Evolutionary conservation across 2,329 filamentous ascomycete species (phyloP), one percentile per base, ranked within the genome.

Genomic region (Xylariaceae sp.): DNA sequence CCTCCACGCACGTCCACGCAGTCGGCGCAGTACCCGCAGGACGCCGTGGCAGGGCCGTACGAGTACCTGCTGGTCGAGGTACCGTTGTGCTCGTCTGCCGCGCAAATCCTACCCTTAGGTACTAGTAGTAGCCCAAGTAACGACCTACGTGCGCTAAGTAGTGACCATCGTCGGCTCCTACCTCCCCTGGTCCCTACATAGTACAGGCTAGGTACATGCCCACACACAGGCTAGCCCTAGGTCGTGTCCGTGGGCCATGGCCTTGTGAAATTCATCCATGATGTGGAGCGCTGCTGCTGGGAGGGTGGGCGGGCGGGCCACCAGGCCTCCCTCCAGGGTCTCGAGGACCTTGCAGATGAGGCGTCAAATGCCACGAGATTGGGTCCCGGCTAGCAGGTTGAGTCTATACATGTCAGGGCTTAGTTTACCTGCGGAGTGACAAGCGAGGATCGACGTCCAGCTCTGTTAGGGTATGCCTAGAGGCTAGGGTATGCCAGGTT

Each of bases 401-500:
- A 44, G 56, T 49, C 56, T 34, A 56, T 61, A 56, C 59, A 50
- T 56, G 51, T 59, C 61, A 57, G 57, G 62, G 64, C 55, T 58
- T 62, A 65, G 61, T 42, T 49, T 50, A 44, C 59, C 62, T 62
- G 68, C 60, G 57, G 68, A 64, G 57, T 54, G 48, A 61, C 63
- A 67, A 66, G 64, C 64, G 58, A 66, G 53, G 66, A 60, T 63
- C 61, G 59, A 64, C 58, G 51, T 70, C 68, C 71, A 72, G 71
- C 71, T 72, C 67, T 62, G 65, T 70, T 57, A 67, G 70, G 71
- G 69, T 72, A 23, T 65, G 34, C 65, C 66, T 30, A 30, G 23
- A 30, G 23, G 23, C 23, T 30, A 30, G 23, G 23, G 23, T 72
- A 23, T 65, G 34, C 65, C 66, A 69, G 68, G 67, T 71, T 70